Conservation (phyloP, 768 basidiomycete species). For the Amanita phalloides region DNA sequence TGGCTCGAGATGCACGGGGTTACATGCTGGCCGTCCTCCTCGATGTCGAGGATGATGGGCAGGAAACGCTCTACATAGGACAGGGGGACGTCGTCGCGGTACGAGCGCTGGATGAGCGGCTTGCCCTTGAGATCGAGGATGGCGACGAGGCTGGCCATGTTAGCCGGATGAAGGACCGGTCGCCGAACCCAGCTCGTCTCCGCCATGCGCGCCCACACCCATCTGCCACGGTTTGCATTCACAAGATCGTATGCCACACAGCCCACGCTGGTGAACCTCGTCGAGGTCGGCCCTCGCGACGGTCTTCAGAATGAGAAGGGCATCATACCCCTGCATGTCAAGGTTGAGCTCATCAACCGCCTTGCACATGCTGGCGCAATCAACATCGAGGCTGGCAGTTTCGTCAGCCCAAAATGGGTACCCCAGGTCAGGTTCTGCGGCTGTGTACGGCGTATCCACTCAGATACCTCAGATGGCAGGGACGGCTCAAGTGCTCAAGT, state of each 20-base stretch:
- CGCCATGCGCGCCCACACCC: neutral
- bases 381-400: conserved; percentile 78
- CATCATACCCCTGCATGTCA: conserved; percentile 59
- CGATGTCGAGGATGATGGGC: conserved; percentile 87
- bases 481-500: conserved; percentile 61
- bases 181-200: neutral
- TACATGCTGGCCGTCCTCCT: conserved; percentile 94
- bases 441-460: neutral
- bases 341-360: conserved; percentile 71
- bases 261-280: conserved; percentile 45
- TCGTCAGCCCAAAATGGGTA: conserved; percentile 90
- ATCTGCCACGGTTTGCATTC: neutral
- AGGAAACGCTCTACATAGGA: conserved; percentile 90
- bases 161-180: conserved; percentile 4
- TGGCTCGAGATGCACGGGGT: conserved; percentile 94
- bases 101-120: conserved; percentile 91
- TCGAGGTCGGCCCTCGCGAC: conserved; percentile 88
- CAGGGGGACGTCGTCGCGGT: conserved; percentile 89
- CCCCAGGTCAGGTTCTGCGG: conserved; percentile 50
- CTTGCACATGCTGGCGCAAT: conserved; percentile 58
- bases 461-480: conserved; percentile 63
- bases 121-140: conserved; percentile 99
- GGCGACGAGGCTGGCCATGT: conserved; percentile 63
- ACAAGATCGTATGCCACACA: conserved; percentile 9
- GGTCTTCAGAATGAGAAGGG: conserved; percentile 86